Evolutionary conservation across 2,329 filamentous ascomycete genomes (phyloP), one percentile per base, ranked within the genome.

Genomic region (Arachnomyces sp.): DNA sequence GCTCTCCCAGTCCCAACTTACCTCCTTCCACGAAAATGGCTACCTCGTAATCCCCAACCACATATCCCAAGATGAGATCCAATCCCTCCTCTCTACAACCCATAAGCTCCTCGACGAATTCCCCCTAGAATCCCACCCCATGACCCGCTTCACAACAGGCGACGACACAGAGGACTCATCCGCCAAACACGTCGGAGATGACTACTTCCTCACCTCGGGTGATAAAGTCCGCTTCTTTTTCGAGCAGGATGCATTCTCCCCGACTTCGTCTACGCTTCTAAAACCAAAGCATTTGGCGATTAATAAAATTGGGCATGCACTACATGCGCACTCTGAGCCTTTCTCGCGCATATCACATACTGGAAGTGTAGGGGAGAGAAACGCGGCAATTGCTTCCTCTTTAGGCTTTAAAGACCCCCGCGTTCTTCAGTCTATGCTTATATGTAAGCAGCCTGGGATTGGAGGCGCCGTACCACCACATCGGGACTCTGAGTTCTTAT

Each of bases 181-280:
- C 15, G 50, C 50, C n/a, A 55, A 61, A 35, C 90, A 96, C 66
- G 85, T 95, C 8, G 89, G 90, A 46, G 92, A 96, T 68, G 80
- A 84, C 58, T 98, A 98, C 73, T 96, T 98, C 68, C 78, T 96
- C 2, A 75, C 73, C 1, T 92, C 84, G 3, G 88, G 87, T 45
- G 86, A 96, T 71, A 90, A 95, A 67, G 72, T 96, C 46, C 84
- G 88, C 44, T 96, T 93, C 75, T 96, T 96, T 75, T 93, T 96
- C 64, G 90, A 96, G 65, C 87, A 93, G 65, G 89, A 92, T 64
- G 90, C 90, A 48, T 90, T 95, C 61, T 49, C 50, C 18, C 32
- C 53, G 1, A 54, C 65, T 0, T 59, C 62, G 0, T 82, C 85
- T 30, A 65, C 68, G 1, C 77, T 96, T 3, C 69, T 67, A 8